Conservation (phyloP, 1,284 basidiomycete genomes). For the Vanrija humicola region DNA sequence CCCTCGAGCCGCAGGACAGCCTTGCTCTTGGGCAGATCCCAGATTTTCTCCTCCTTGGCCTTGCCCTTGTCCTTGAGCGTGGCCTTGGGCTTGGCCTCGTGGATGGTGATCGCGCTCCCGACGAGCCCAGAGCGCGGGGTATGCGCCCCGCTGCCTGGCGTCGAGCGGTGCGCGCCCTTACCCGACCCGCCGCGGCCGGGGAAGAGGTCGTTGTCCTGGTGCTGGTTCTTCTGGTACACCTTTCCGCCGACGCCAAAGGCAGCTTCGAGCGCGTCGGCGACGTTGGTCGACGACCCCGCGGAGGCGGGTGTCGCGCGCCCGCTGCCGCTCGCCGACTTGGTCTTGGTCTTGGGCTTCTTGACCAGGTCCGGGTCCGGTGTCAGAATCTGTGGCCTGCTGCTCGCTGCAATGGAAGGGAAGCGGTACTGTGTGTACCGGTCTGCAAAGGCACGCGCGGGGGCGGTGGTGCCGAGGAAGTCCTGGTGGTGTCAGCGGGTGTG, state of each 20-base stretch:
- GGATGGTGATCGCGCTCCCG: slow-evolving; percentile 29
- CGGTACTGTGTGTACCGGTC: slow-evolving; percentile 33
- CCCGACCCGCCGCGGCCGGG: slow-evolving; percentile 3
- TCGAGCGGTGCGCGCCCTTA: slow-evolving; percentile 1
- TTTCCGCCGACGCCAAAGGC: slow-evolving; percentile 34
- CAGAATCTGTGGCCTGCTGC: slow-evolving; percentile 2
- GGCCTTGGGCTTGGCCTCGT: slow-evolving; percentile 14
- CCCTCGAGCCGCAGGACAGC: slow-evolving; percentile 51
- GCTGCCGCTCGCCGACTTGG: neutral
- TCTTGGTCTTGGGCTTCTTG: slow-evolving; percentile 3
- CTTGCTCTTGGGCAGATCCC: slow-evolving; percentile 40
- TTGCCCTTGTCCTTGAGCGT: slow-evolving; percentile 10
- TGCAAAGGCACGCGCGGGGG: slow-evolving; percentile 36
- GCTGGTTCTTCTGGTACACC: slow-evolving; percentile 38
- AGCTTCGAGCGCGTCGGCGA: slow-evolving; percentile 19
- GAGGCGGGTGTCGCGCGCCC: neutral
- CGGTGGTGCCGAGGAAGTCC: slow-evolving; percentile 44
- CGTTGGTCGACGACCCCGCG: neutral
- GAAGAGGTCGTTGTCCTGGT: slow-evolving; percentile 9
- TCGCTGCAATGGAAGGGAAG: slow-evolving; percentile 30
- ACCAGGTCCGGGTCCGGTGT: slow-evolving; percentile 1
- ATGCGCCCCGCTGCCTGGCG: slow-evolving; percentile 7
- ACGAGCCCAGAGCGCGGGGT: slow-evolving; percentile 1
- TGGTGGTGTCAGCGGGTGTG: slow-evolving; percentile 11
- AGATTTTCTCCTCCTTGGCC: slow-evolving; percentile 31